phyloP scores from a whole-genome alignment of 768 basidiomycete species.

The Russula ochroleuca region DNA sequence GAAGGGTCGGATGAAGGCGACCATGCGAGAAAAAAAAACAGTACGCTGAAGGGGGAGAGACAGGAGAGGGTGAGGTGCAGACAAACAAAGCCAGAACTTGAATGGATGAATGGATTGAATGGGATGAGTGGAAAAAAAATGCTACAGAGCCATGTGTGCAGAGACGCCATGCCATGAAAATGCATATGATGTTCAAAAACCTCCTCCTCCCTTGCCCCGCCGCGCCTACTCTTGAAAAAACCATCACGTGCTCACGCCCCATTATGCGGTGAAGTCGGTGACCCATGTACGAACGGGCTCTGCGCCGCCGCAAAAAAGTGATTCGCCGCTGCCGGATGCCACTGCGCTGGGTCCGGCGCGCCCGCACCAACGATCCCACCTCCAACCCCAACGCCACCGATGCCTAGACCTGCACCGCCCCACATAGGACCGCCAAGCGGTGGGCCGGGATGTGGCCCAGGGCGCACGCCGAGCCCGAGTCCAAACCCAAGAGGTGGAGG shows the following conservation, averaged over 20 bases:
- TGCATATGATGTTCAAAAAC: constrained; percentile 4
- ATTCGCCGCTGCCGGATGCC: constrained; percentile 21
- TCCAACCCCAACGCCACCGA: constrained; percentile 10
- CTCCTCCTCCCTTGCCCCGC: not conserved
- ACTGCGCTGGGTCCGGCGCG: constrained; percentile 16
- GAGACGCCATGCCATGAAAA: constrained; percentile 9
- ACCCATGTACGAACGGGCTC: constrained; percentile 27
- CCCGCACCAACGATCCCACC: constrained; percentile 8
- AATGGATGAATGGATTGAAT: constrained; percentile 7
- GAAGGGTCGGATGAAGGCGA: not conserved
- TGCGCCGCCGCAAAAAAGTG: constrained; percentile 26
- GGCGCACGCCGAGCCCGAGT: constrained; percentile 15
- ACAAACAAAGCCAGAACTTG: not conserved
- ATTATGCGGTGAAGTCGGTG: constrained; percentile 28
- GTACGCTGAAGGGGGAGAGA: not conserved
- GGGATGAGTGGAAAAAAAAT: constrained; percentile 3
- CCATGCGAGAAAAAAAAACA: constrained; percentile 1
- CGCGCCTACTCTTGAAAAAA: not conserved
- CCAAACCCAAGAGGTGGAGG: constrained; percentile 17
- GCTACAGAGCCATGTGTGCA: constrained; percentile 21
- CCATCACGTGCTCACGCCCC: constrained; percentile 14
- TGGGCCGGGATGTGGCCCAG: constrained; percentile 14
- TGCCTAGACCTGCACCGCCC: constrained; percentile 20
- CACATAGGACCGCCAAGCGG: constrained; percentile 19
- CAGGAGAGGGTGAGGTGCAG: not conserved